Base-by-base conservation (phyloP, 2,329 filamentous ascomycete genomes). In the Alternaria ventricosa region DNA sequence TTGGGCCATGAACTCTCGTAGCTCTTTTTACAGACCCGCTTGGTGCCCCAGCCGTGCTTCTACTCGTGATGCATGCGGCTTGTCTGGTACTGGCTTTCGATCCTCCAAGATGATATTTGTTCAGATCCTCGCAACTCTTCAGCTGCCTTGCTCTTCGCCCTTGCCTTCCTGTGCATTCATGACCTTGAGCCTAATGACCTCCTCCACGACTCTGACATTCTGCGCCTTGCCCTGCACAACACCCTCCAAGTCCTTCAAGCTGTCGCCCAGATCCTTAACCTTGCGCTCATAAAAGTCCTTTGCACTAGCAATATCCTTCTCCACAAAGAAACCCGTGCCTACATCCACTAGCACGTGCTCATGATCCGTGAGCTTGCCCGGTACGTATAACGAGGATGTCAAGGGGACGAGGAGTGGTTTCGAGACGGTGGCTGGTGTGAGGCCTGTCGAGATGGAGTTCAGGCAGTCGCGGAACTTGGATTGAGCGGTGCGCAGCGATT, bases 381-480 rank as follows among this genome's bases (percentile, higher is more conserved):
- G 91, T 15, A 99, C 95, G 81, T 99, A 99, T 28, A 99, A 87
- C 1, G 94, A 97, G 73, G 92, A 96, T 12, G 96, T 99, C 66
- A 99, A 83, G 0, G 96, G 96, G n/a, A 99, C 93, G 20, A 99
- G 87, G 51, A 98, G 91, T 8, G 84, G 82, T 73, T 87, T 87
- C 81, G 85, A 80, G 41, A 68, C 68, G 33, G 79, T 72, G 44
- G 78, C 74, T 5, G 77, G 78, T 60, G 71, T 77, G 22, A 90
- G 82, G 2, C 89, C 89, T 22, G 84, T 82, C 20, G 87, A 84
- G 67, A 99, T 92, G 56, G 92, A 93, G 55, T 87, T 87, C 36
- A 97, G 87, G 75, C 96, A 99, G 77, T 98, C 95, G 60, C 88
- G 88, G 84, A 99, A 99, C 80, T 96, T 97, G 57, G 89, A 87